Base-by-base conservation (phyloP, 768 basidiomycete genomes). In the Tylopilus cervinicoccineus region DNA sequence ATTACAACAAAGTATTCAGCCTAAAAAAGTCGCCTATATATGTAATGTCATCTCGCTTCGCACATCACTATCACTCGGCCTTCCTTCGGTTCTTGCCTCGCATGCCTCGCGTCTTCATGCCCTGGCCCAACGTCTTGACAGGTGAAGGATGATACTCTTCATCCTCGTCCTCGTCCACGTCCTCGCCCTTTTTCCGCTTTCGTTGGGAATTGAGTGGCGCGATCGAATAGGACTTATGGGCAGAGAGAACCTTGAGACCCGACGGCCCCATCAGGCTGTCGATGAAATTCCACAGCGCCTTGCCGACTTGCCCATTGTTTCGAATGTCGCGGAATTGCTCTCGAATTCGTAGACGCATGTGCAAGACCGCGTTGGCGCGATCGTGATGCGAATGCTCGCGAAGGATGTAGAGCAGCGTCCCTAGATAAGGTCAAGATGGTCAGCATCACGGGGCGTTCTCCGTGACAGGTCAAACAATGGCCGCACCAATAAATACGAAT, bases 401-500 rank as follows among this genome's bases (percentile, higher is more conserved):
- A 47, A 88, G 68, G 5, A 80, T 66, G 56, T 71, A 86, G 12
- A 90, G 70, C 12, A 88, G 63, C 19, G 89, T 79, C 48, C 87
- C 89, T 91, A 46, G 20, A n/a, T 0, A 20, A 17, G 33, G 20
- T n/a, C 6, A 32, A 34, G 33, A 14, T 8, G 4, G 10, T 44
- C 29, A 51, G 40, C n/a, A 47, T 37, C 31, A 14, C 20, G 36
- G 17, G 20, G 22, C 28, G 4, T 38, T 31, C 24, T 22, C 51
- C 16, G 23, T 22, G 19, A 31, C 28, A 14, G 8, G 8, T 4
- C 19, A 24, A 19, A 10, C 8, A 6, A 24, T 19, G 17, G 17
- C 12, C 75, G 51, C 59, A 90, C 90, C 87, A 34, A 89, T 81
- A 64, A 86, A 91, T 27, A 90, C 79, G 61, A 92, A 87, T 59